These are phyloP conservation scores for Pleurotus tuber-regium DNA, from an alignment of 768 basidiomycete genomes.

Conservation along the genomic window DNA sequence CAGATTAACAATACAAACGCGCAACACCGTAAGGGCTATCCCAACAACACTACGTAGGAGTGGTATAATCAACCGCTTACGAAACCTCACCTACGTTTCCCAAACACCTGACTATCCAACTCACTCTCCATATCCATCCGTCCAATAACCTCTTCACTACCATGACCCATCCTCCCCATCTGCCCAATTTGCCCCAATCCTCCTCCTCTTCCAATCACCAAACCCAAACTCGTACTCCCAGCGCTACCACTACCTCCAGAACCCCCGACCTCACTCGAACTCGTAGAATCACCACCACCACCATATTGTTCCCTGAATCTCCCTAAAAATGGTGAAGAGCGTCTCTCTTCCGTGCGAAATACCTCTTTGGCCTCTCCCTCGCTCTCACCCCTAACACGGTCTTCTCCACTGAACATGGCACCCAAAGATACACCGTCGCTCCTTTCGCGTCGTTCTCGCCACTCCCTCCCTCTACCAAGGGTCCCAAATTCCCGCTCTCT, in stretches of 20 bases:
- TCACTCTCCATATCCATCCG: constrained; percentile 48
- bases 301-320: constrained; percentile 15
- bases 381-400: constrained; percentile 15
- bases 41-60: no score
- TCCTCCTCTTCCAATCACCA: constrained; percentile 19
- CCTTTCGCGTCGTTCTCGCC: neutral
- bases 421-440: neutral
- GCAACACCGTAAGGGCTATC: no score
- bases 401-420: neutral
- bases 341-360: constrained; percentile 10
- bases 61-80: no score
- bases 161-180: constrained; percentile 27
- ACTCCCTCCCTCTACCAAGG: constrained; percentile 5
- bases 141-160: constrained; percentile 55
- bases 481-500: constrained; percentile 2
- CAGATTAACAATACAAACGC: no score
- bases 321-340: constrained; percentile 9
- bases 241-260: constrained; percentile 15
- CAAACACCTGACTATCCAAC: constrained; percentile 22
- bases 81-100: constrained; percentile 4
- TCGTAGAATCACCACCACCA: constrained; percentile 4
- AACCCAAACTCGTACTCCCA: constrained; percentile 18
- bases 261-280: constrained; percentile 7
- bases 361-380: constrained; percentile 18
- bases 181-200: constrained; percentile 24